Evolutionary conservation across 2,329 filamentous ascomycete genomes (phyloP).

Genomic region (Fusarium staphyleae): DNA sequence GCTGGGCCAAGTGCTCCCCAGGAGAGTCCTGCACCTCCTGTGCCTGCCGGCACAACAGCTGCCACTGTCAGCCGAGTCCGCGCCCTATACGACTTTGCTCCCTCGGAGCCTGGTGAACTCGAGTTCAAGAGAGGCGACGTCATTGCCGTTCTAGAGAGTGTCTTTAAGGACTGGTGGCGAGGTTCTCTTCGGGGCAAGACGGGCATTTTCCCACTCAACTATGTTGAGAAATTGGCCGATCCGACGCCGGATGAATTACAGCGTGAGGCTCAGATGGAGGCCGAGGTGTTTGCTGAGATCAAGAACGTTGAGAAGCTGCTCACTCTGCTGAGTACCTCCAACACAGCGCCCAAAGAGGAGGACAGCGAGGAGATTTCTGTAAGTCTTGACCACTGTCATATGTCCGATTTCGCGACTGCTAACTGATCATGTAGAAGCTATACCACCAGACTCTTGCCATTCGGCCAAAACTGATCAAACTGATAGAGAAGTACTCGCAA

Average conservation of each 20-base stretch:
- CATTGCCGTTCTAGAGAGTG: conserved; percentile 95
- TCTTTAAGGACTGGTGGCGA: conserved; percentile 99
- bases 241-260: conserved; percentile 94
- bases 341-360: conserved; percentile 78
- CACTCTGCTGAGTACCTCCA: conserved; percentile 88
- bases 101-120: conserved; percentile 91
- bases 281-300: conserved; percentile 70
- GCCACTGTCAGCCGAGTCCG: conserved; percentile 95
- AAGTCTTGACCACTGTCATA: conserved; percentile 39
- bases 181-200: conserved; percentile 93
- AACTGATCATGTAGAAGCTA: conserved; percentile 60
- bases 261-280: conserved; percentile 94
- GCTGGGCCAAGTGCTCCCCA: conserved; percentile 50
- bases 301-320: conserved; percentile 75
- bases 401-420: conserved; percentile 36
- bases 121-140: conserved; percentile 97
- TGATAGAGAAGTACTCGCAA: conserved; percentile 98
- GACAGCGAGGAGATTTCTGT: conserved; percentile 97
- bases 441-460: conserved; percentile 96
- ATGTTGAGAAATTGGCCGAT: conserved; percentile 96
- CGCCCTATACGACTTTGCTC: conserved; percentile 92
- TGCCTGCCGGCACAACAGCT: conserved; percentile 86
- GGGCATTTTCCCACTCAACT: conserved; percentile 97
- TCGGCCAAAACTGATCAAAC: conserved; percentile 92
- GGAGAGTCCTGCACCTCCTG: conserved; percentile 57